phyloP scores from a whole-genome alignment of 257 asterid genomes.

The Nicotiana paniculata region DNA sequence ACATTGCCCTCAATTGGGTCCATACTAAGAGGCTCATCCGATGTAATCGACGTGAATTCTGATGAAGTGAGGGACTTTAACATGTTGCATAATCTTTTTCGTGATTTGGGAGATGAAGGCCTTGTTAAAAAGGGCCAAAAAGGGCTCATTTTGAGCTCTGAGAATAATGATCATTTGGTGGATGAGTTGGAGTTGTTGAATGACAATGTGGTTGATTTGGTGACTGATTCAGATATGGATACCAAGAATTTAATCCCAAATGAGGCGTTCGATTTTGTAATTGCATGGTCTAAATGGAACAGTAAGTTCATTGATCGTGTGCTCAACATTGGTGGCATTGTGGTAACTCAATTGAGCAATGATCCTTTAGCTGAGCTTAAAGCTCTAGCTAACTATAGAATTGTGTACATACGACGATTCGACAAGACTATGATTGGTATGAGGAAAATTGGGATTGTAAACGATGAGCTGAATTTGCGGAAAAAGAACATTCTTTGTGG shows the following conservation, averaged over 20 bases:
- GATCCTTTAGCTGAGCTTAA: constrained; percentile 33
- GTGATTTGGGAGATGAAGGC: constrained; percentile 68
- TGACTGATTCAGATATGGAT: constrained; percentile 23
- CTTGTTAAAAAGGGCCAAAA: constrained; percentile 52
- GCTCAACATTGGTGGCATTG: constrained; percentile 46
- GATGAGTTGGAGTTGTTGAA: constrained; percentile 30
- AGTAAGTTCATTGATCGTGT: constrained; percentile 26
- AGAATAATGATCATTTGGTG: constrained; percentile 4
- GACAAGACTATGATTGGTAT: constrained; percentile 45
- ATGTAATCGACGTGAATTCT: neutral
- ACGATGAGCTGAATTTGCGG: neutral
- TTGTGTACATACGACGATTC: constrained; percentile 53
- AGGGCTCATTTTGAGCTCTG: constrained; percentile 42
- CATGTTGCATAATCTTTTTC: constrained; percentile 40
- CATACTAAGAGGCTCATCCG: constrained; percentile 22
- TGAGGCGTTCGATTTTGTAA: constrained; percentile 52
- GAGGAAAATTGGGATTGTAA: constrained; percentile 33
- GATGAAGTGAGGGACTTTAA: constrained; percentile 14
- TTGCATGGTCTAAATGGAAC: constrained; percentile 22
- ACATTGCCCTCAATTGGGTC: constrained; percentile 32
- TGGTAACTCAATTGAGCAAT: constrained; percentile 38
- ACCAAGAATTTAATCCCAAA: constrained; percentile 14
- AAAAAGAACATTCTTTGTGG: constrained; percentile 18
- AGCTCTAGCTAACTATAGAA: constrained; percentile 27
- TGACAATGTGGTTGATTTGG: constrained; percentile 36